Evolutionary conservation across 306 rosid genomes (phyloP).

Genomic region (Abrus pulchellus): DNA sequence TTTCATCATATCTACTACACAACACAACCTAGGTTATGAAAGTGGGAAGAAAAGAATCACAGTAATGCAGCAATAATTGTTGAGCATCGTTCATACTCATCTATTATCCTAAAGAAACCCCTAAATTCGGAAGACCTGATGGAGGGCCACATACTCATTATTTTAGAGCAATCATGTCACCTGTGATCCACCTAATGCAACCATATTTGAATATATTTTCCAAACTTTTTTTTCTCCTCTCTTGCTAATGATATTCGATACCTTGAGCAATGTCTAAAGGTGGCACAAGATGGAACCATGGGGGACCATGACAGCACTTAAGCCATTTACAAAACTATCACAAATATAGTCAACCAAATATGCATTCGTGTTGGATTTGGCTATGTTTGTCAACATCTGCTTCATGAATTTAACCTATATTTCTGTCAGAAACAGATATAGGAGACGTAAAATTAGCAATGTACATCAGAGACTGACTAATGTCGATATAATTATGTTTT

Average conservation of each 20-base stretch:
- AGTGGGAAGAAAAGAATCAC: conserved; percentile 36
- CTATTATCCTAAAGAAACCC: conserved; percentile 54
- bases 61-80: conserved; percentile 49
- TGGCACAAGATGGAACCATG: conserved; percentile 41
- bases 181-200: conserved; percentile 50
- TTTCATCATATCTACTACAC: conserved; percentile 18
- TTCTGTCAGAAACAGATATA: not conserved
- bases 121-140: conserved; percentile 51
- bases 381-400: conserved; percentile 14
- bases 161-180: conserved; percentile 57
- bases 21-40: conserved; percentile 22
- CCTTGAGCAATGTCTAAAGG: conserved; percentile 57
- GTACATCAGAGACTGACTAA: conserved; percentile 1
- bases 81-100: conserved; percentile 46
- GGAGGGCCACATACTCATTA: conserved; percentile 66
- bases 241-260: conserved; percentile 56
- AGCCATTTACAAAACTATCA: conserved; percentile 37
- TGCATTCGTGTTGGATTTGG: conserved; percentile 32
- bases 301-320: conserved; percentile 60
- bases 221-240: conserved; percentile 32
- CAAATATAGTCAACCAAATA: conserved; percentile 30
- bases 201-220: conserved; percentile 54
- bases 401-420: conserved; percentile 16
- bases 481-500: conserved; percentile 22
- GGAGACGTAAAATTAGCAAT: conserved; percentile 16